Evolutionary conservation across 148 eudicot genomes (phyloP).

Genomic region (Suaeda aralocaspica): DNA sequence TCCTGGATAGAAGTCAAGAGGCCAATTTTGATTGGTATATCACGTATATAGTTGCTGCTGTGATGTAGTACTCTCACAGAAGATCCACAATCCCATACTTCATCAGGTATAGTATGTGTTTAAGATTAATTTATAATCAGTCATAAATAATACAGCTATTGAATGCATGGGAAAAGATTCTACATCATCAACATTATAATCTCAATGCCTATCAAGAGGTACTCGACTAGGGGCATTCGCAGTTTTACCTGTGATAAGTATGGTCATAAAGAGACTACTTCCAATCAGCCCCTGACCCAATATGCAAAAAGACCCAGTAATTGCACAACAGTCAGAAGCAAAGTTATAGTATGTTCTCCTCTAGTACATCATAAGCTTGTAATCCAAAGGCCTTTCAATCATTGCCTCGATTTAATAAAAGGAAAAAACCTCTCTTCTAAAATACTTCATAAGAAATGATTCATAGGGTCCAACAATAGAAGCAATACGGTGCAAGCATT

Average conservation of each 20-base stretch:
- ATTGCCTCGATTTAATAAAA: background rate
- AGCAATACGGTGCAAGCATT: background rate
- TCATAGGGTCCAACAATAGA: background rate
- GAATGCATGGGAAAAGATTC: background rate
- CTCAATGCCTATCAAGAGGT: background rate
- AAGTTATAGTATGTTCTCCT: too few relatives aligned
- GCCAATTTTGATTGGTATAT: conserved; percentile 50
- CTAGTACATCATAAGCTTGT: background rate
- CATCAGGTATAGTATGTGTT: conserved; percentile 64
- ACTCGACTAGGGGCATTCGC: background rate
- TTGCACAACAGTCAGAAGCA: background rate
- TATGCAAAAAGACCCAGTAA: background rate
- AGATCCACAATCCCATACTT: conserved; percentile 73
- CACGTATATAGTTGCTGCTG: conserved; percentile 54
- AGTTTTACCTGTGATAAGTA: background rate
- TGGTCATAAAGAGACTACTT: background rate
- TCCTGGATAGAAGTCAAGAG: conserved; percentile 56
- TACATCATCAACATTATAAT: background rate
- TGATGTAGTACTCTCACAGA: conserved; percentile 76
- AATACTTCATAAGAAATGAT: background rate
- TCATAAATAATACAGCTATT: conserved; percentile 1
- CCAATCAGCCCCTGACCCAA: background rate
- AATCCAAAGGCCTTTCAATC: background rate
- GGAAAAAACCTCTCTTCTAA: background rate
- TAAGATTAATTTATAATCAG: background rate